phyloP scores from a whole-genome alignment of 768 basidiomycete species.

The Xanthoconium stramineum region DNA sequence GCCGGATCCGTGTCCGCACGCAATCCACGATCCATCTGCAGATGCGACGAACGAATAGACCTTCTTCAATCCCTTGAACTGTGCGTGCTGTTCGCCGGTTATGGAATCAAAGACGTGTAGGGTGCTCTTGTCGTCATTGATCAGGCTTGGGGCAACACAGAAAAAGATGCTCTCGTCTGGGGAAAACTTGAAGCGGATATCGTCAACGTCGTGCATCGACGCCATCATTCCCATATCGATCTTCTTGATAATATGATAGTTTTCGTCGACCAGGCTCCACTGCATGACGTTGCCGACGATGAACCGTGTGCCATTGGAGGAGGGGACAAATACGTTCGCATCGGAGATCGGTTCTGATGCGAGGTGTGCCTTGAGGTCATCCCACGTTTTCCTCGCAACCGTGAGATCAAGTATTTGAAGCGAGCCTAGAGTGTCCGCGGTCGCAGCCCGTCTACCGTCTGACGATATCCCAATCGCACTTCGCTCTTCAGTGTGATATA shows the following conservation, averaged over 20 bases:
- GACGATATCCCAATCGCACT: conserved; percentile 16
- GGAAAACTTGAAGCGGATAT: conserved; percentile 10
- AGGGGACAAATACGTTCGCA: neutral
- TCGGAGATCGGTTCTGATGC: neutral
- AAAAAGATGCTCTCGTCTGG: conserved; percentile 10
- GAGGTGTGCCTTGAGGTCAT: neutral
- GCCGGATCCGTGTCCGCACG: conserved; percentile 7
- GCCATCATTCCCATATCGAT: conserved; percentile 6
- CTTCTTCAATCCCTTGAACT: conserved; percentile 12
- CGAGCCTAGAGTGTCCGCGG: neutral
- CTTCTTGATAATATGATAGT: conserved; percentile 1
- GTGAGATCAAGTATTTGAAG: conserved; percentile 10
- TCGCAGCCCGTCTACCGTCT: conserved; percentile 20
- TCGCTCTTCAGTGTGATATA: neutral
- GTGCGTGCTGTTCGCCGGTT: conserved; percentile 5
- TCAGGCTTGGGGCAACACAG: neutral
- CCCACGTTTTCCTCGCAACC: neutral
- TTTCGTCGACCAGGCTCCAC: conserved; percentile 6
- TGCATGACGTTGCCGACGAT: neutral
- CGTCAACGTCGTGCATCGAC: neutral
- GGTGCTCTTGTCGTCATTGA: conserved; percentile 6
- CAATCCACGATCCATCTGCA: conserved; percentile 2
- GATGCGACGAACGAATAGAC: conserved; percentile 3
- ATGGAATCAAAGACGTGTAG: conserved; percentile 9
- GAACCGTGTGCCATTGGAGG: conserved; percentile 11